These are phyloP conservation scores for Sugiyamaella novakii DNA, from an alignment of 1,139 yeast species.

Conservation along the genomic window DNA sequence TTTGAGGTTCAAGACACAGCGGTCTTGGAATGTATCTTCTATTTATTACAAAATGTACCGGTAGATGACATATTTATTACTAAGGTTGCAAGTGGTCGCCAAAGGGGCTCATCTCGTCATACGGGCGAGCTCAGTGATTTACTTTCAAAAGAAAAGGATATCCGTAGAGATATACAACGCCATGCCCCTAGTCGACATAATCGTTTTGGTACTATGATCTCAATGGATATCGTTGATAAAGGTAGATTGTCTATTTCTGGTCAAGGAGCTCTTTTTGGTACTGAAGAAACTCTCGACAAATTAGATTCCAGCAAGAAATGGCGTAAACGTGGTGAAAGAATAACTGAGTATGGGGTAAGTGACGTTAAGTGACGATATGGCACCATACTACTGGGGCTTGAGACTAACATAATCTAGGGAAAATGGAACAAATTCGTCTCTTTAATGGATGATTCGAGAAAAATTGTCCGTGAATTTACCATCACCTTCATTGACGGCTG, in stretches of 20 bases:
- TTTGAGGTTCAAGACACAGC: constrained; percentile 67
- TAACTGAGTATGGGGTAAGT: constrained; percentile 30
- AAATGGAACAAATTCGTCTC: constrained; percentile 35
- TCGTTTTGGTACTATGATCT: constrained; percentile 82
- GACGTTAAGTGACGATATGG: too few relatives aligned
- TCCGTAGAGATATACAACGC: constrained; percentile 46
- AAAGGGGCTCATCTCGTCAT: constrained; percentile 7
- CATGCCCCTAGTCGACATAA: constrained; percentile 75
- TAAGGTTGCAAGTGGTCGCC: not conserved
- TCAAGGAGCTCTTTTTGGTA: constrained; percentile 60
- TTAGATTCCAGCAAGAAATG: constrained; percentile 71
- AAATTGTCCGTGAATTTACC: constrained; percentile 50
- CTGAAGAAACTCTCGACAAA: constrained; percentile 54
- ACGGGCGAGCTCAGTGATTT: constrained; percentile 50
- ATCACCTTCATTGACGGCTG: constrained; percentile 70
- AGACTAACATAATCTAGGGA: constrained; percentile 26
- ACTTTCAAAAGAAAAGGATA: constrained; percentile 58
- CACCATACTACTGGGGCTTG: not conserved
- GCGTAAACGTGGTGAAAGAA: constrained; percentile 49
- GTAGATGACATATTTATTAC: constrained; percentile 39
- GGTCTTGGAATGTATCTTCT: constrained; percentile 69
- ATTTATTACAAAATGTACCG: constrained; percentile 60
- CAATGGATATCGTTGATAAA: constrained; percentile 61
- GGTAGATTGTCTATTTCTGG: constrained; percentile 74
- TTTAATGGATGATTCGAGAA: constrained; percentile 43